Conservation (phyloP, 495 filamentous ascomycete genomes). For the Penicillium crystallinum region DNA sequence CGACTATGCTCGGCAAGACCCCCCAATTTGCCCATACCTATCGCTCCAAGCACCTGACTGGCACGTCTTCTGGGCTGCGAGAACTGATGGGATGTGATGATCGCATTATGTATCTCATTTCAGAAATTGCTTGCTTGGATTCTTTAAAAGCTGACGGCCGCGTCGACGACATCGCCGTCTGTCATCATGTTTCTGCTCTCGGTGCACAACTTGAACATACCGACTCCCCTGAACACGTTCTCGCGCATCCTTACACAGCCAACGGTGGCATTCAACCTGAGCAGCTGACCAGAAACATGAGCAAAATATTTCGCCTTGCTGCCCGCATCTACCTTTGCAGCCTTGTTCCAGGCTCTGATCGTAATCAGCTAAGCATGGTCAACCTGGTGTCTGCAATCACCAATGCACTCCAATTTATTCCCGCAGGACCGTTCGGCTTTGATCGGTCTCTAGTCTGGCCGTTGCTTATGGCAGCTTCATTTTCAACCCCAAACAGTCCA, state of each 20-base stretch:
- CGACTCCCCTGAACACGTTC: too few species aligned
- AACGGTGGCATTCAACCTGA: constrained; percentile 76
- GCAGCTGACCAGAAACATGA: constrained; percentile 79
- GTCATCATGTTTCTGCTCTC: constrained; percentile 75
- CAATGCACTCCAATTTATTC: constrained; percentile 68
- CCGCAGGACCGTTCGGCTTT: constrained; percentile 72
- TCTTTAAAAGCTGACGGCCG: constrained; percentile 76
- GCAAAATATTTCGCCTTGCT: constrained; percentile 80
- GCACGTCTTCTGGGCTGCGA: constrained; percentile 66
- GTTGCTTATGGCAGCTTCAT: constrained; percentile 74
- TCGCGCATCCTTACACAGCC: too few species aligned
- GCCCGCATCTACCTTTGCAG: constrained; percentile 94
- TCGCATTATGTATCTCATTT: constrained; percentile 95
- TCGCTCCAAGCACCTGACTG: constrained; percentile 77
- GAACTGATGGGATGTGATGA: constrained; percentile 99
- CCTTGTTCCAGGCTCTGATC: constrained; percentile 81
- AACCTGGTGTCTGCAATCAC: constrained; percentile 72
- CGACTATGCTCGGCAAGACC: constrained; percentile 82
- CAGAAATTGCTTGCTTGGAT: constrained; percentile 93
- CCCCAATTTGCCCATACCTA: constrained; percentile 90
- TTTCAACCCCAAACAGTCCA: constrained; percentile 59
- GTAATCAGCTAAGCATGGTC: constrained; percentile 59
- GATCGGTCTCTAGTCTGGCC: constrained; percentile 94
- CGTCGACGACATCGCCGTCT: constrained; percentile 72
- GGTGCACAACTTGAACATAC: constrained; percentile 78